Evolutionary conservation across 2,329 filamentous ascomycete species (phyloP).

Genomic region (Aspergillus hiratsukae): DNA sequence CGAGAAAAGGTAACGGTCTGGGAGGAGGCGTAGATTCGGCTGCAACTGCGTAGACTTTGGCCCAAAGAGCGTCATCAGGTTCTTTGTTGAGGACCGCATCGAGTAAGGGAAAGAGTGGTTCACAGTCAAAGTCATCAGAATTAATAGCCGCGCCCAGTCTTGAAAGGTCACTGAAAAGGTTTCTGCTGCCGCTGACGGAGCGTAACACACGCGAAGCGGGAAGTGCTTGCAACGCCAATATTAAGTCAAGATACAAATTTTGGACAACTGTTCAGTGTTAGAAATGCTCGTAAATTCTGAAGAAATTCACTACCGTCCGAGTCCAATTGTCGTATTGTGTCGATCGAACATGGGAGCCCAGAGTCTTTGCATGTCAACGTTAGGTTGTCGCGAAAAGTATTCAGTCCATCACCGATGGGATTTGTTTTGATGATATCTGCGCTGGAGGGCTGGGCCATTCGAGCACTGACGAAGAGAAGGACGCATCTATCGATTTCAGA

Average conservation of each 20-base stretch:
- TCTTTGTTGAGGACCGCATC: slow-evolving; percentile 7
- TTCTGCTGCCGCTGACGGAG: slow-evolving; percentile 8
- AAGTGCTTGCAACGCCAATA: slow-evolving; percentile 5
- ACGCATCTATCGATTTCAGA: too few relatives aligned
- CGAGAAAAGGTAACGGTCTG: slow-evolving; percentile 9
- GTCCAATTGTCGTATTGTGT: too few relatives aligned
- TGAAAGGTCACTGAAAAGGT: slow-evolving; percentile 14
- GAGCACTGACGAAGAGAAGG: too few relatives aligned
- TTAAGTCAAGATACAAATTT: neutral
- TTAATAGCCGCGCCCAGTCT: slow-evolving; percentile 9
- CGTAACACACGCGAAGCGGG: slow-evolving; percentile 11
- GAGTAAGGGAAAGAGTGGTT: slow-evolving; percentile 18
- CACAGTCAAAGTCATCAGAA: slow-evolving; percentile 13
- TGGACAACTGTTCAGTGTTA: slow-evolving; percentile 1
- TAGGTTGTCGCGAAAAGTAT: too few relatives aligned
- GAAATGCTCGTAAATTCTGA: too few relatives aligned
- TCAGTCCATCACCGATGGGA: too few relatives aligned
- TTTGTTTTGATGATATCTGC: too few relatives aligned
- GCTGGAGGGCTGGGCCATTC: too few relatives aligned
- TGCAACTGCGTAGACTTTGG: slow-evolving; percentile 13
- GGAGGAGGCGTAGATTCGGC: slow-evolving; percentile 19
- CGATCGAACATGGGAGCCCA: too few relatives aligned
- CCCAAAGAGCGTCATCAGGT: slow-evolving; percentile 17
- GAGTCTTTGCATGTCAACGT: too few relatives aligned
- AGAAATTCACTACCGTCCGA: too few relatives aligned